Evolutionary conservation across 768 basidiomycete genomes (phyloP), one percentile per base, ranked within the genome.

Genomic region (Russula griseocarnosa): DNA sequence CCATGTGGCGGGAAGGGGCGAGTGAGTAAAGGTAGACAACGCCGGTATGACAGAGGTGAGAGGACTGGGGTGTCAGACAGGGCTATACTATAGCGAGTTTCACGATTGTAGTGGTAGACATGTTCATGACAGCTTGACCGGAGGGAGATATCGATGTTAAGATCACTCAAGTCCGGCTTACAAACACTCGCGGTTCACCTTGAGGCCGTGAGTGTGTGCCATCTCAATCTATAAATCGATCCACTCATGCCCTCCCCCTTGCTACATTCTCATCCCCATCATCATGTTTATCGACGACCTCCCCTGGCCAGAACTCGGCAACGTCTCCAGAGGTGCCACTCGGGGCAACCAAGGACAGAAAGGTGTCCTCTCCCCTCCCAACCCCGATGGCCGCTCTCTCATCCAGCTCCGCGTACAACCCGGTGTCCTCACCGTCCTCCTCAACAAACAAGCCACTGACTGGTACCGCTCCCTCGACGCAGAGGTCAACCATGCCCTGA

Each of bases 281-380:
- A 62, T 44, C 32, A 82, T 81, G 79, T 74, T 79, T 64, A 71
- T 81, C 67, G 90, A 92, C 78, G 89, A 92, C 79, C 81, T 91
- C 60, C 89, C 89, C 26, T 92, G 89, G 89, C 89, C 89, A 67
- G 89, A 92, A 75, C 80, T 90, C 66, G 90, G 89, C 66, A 92
- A 91, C 71, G 88, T 92, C 68, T 90, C 90, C 60, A 83, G 89
- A 62, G 89, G 90, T 54, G 90, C 90, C 28, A 91, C 90, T 55
- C 76, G 90, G 72, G 89, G 89, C 65, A 92, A 92, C 75, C 90
- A 91, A 79, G 90, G 90, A 55, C 88, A 90, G 73, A 92, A 92
- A 72, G 90, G 90, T 66, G 86, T 85, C 50, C 76, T 91, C 36
- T 83, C 87, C 22, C 79, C 83, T 62, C 79, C 88, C 26, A 88